Evolutionary conservation across 345 rosid species (phyloP), one percentile per base, ranked within the genome.

Genomic region (Hibiscus tridactylites): DNA sequence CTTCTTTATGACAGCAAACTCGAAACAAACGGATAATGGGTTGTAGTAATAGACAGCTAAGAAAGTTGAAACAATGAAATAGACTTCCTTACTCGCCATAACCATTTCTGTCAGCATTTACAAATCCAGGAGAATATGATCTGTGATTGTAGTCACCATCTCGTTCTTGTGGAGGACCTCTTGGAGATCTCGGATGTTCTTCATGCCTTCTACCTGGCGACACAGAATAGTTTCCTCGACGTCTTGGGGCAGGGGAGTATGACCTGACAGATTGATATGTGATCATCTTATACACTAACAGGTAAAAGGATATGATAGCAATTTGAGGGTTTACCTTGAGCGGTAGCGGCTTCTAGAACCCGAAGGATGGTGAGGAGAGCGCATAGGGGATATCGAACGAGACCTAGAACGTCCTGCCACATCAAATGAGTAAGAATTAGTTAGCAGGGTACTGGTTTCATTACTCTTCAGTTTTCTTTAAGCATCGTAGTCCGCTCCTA

Each of bases 381-480:
- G 87, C n/a, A 93, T 85, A 63, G 86, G 83, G 52, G 97, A 91
- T 16, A 82, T 31, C 16, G 97, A 93, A 7, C 87, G 93, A 17
- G 98, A 91, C 5, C 86, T 89, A 66, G 97, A 87, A 73, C 82
- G 96, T 61, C 96, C 98, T 94, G 84, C 70, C 59, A 66, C 37
- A 53, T 17, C 10, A 53, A 53, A 17, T 6, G 10, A 6, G 24
- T n/a, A 53, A 17, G 56, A 50, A 50, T 15, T 15, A 50, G 56
- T 50, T 53, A 1, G 9, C 24, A 53, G 2, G 58, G 58, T 68
- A 52, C 8, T 24, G 1, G 9, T 28, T 12, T 50, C 37, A 44
- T 44, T 3, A 44, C 47, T 39, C 44, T 44, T 44, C 47, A 44
- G 47, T 44, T 44, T 44, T 44, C 47, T 44, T 44, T 44, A 44